These are phyloP conservation scores for Margaritispora aquatica DNA, from an alignment of 495 filamentous ascomycete genomes.

Conservation along the genomic window DNA sequence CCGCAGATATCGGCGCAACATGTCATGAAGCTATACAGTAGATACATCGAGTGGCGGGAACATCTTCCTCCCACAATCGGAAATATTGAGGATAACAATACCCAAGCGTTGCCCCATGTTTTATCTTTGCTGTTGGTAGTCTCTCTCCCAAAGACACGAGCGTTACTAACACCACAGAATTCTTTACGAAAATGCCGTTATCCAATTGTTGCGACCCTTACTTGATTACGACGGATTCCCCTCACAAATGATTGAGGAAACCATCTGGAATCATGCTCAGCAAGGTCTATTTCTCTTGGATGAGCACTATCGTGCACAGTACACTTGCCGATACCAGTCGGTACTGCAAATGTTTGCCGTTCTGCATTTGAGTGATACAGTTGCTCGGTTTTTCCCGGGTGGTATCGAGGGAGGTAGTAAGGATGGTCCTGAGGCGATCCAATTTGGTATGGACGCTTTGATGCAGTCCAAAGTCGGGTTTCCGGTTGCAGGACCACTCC, in stretches of 20 bases:
- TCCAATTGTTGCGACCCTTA: slow-evolving; percentile 21
- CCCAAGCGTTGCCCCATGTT: slow-evolving; percentile 30
- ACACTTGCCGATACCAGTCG: slow-evolving; percentile 26
- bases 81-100: slow-evolving; percentile 21
- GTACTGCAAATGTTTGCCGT: slow-evolving; percentile 31
- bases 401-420: slow-evolving; percentile 13
- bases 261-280: slow-evolving; percentile 21
- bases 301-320: slow-evolving; percentile 23
- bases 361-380: slow-evolving; percentile 28
- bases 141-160: neutral
- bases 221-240: slow-evolving; percentile 20
- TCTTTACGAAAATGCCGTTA: slow-evolving; percentile 16
- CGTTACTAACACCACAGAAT: slow-evolving; percentile 16
- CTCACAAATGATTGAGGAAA: slow-evolving; percentile 9
- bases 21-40: slow-evolving; percentile 25
- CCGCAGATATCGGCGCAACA: slow-evolving; percentile 22
- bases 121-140: slow-evolving; percentile 30
- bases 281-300: slow-evolving; percentile 20
- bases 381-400: slow-evolving; percentile 23
- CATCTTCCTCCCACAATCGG: slow-evolving; percentile 25
- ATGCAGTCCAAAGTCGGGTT: slow-evolving; percentile 25
- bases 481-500: slow-evolving; percentile 28
- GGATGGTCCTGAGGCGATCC: slow-evolving; percentile 20
- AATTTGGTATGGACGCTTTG: slow-evolving; percentile 27
- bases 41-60: slow-evolving; percentile 27